phyloP scores from a whole-genome alignment of 352 stramenopile species.

The Phytophthora agathidicida region DNA sequence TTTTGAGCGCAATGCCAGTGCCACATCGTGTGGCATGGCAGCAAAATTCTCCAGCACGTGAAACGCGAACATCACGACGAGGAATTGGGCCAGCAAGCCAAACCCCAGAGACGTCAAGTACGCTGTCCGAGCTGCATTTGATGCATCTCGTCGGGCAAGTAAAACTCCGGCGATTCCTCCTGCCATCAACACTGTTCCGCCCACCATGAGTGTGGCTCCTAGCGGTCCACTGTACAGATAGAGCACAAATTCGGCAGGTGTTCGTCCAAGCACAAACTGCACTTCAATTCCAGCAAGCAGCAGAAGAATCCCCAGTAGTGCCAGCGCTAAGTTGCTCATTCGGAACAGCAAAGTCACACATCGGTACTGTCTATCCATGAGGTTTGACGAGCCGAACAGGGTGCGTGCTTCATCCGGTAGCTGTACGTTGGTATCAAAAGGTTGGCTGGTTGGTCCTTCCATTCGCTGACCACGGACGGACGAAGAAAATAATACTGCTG shows the following conservation, averaged over 20 bases:
- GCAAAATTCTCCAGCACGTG: slow-evolving; percentile 51
- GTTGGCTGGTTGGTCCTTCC: neutral
- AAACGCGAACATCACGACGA: slow-evolving; percentile 41
- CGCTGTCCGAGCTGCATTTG: slow-evolving; percentile 31
- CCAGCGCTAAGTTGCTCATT: slow-evolving; percentile 39
- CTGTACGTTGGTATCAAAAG: slow-evolving; percentile 25
- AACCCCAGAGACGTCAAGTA: slow-evolving; percentile 41
- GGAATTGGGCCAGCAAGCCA: slow-evolving; percentile 37
- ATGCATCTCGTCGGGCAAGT: slow-evolving; percentile 28
- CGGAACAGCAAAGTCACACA: slow-evolving; percentile 37
- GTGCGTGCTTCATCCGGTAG: slow-evolving; percentile 51
- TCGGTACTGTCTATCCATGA: slow-evolving; percentile 44
- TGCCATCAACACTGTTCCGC: slow-evolving; percentile 33
- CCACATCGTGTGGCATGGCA: slow-evolving; percentile 34
- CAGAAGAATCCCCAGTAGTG: slow-evolving; percentile 48
- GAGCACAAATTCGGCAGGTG: slow-evolving; percentile 51
- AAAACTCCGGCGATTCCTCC: slow-evolving; percentile 34
- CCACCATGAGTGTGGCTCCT: slow-evolving; percentile 32
- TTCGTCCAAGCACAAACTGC: slow-evolving; percentile 57
- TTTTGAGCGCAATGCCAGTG: slow-evolving; percentile 21
- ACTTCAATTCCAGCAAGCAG: slow-evolving; percentile 59
- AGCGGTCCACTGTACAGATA: slow-evolving; percentile 52
- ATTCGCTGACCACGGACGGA: slow-evolving; percentile 9
- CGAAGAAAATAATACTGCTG: slow-evolving; percentile 3
- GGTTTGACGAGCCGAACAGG: slow-evolving; percentile 48